Base-by-base conservation (phyloP, 768 basidiomycete species). In the Psilocybe tampanensis region DNA sequence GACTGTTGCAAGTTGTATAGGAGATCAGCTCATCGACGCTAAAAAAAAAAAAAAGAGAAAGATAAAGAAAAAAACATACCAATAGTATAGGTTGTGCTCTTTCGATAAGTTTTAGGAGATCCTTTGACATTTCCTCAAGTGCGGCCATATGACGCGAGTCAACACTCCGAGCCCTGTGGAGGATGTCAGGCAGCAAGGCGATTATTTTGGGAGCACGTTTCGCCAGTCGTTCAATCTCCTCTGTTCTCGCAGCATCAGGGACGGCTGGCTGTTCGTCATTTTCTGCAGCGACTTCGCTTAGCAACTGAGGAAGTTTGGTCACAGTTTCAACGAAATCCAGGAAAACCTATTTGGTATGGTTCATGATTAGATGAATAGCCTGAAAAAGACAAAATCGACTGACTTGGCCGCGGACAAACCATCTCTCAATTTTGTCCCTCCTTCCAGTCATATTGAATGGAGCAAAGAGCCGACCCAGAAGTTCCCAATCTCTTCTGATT, bases 331-430 rank as follows among this genome's bases (percentile, higher is more conserved):
- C 85, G 44, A 91, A 94, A 60, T 94, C 92, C 47, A 92, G 67
- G 70, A 89, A 85, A 2, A 80, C 75, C 90, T 92, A 58, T 33
- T 52, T 39, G 44, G 1, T 52, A 17, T 17, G 24, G 29, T 33
- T 42, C 29, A 29, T n/a, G 8, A 34, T 52, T 21, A 52, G 24
- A 41, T 2, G 5, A 55, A 19, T 13, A 54, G n/a, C n/a, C n/a
- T n/a, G n/a, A 47, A 41, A 8, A 42, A 32, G 47, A 60, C 49
- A 63, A 54, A 55, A 60, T n/a, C 24, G 44, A 62, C 64, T 52
- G 61, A 90, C 94, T 82, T 95, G 89, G 50, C 95, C 95, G 33
- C 90, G 86, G 33, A 84, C 79, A 64, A 88, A 80, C 95, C 95
- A 97, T 8, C 85, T 85, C 42, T 84, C 84, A 9, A 95, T 64